These are phyloP conservation scores for Phenoliferia sp. DNA, from an alignment of 1,284 basidiomycete species.

Conservation along the genomic window DNA sequence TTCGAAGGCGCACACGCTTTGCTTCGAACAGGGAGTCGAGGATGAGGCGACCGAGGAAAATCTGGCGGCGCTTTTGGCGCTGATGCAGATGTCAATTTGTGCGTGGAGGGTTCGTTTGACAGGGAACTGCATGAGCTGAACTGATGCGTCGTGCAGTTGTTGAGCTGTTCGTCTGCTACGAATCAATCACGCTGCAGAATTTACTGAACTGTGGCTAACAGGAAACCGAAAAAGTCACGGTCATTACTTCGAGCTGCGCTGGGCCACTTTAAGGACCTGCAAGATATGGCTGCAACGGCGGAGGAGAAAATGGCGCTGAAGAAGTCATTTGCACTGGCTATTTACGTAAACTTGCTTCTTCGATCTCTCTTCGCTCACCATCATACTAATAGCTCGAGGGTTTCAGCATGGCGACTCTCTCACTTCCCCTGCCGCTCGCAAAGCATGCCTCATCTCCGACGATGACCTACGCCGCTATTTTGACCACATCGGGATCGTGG, in stretches of 20 bases:
- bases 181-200: background rate
- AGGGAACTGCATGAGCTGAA: background rate
- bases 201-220: background rate
- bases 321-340: slow-evolving; percentile 10
- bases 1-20: background rate
- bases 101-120: background rate
- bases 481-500: slow-evolving; percentile 13
- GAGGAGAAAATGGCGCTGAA: background rate
- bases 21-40: slow-evolving; percentile 1
- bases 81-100: slow-evolving; percentile 5
- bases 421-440: slow-evolving; percentile 6
- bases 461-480: slow-evolving; percentile 13
- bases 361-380: too few species aligned
- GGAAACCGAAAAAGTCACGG: background rate
- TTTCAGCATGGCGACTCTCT: slow-evolving; percentile 10
- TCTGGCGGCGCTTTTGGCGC: background rate
- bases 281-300: slow-evolving; percentile 7
- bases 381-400: too few species aligned
- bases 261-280: slow-evolving; percentile 16
- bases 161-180: background rate
- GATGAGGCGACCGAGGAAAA: slow-evolving; percentile 9
- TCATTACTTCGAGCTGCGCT: background rate
- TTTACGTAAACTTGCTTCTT: slow-evolving; percentile 6
- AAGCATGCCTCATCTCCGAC: slow-evolving; percentile 1
- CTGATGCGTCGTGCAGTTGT: background rate